Percentiles rank a stretch among this genome's conserved stretches.
Conservation (phyloP, 2,329 filamentous ascomycete species). For the Alternaria novae-zelandiae region DNA sequence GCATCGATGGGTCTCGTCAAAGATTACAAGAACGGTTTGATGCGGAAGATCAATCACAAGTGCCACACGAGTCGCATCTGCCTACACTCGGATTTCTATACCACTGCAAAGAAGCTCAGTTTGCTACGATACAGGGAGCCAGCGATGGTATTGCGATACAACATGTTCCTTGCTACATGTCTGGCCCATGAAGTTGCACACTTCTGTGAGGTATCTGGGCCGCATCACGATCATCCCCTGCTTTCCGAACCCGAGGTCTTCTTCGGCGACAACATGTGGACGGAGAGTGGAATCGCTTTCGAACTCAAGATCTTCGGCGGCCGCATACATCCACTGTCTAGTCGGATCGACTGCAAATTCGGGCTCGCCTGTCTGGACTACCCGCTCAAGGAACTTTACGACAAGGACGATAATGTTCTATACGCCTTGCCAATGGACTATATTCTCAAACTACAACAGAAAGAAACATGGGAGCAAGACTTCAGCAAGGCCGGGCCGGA, state of each 20-base stretch:
- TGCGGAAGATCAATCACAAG: conserved; percentile 44
- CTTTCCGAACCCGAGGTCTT: conserved; percentile 47
- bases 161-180: conserved; percentile 48
- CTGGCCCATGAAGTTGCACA: conserved; percentile 50
- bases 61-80: conserved; percentile 48
- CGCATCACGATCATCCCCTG: conserved; percentile 44
- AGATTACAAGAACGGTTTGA: conserved; percentile 46
- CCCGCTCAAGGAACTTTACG: conserved; percentile 44
- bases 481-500: conserved; percentile 28
- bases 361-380: conserved; percentile 47
- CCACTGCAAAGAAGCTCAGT: conserved; percentile 48
- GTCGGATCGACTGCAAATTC: conserved; percentile 48
- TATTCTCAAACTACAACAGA: conserved; percentile 46
- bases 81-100: conserved; percentile 50
- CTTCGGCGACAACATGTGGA: conserved; percentile 50
- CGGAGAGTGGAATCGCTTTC: conserved; percentile 49
- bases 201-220: conserved; percentile 49
- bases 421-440: conserved; percentile 51
- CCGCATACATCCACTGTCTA: conserved; percentile 47
- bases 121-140: conserved; percentile 46
- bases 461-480: conserved; percentile 47
- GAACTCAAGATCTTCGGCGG: conserved; percentile 50
- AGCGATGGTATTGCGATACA: conserved; percentile 50
- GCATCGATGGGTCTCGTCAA: conserved; percentile 48
- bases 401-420: conserved; percentile 46